A percentile compares a stretch with the other conserved stretches of the same genome.
Evolutionary conservation across 2,329 filamentous ascomycete species (phyloP).

Genomic region (Triangularia verruculosa): DNA sequence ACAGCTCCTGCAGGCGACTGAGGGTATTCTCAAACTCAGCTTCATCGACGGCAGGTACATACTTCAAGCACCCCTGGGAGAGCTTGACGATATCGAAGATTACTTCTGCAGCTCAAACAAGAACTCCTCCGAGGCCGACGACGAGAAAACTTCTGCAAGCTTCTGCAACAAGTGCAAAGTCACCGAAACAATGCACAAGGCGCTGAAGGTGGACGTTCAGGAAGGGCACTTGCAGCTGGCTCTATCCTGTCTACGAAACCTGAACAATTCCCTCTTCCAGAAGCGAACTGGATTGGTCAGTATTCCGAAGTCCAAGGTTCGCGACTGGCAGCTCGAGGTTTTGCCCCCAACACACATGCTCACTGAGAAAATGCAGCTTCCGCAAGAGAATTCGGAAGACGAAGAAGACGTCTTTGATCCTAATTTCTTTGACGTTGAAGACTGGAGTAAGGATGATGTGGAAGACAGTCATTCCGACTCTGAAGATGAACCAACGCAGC

Average conservation of each 20-base stretch:
- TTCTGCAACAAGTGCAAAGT: constrained; percentile 20
- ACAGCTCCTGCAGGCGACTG: constrained; percentile 20
- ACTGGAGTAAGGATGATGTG: neutral
- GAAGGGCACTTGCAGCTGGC: constrained; percentile 23
- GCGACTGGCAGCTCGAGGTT: neutral
- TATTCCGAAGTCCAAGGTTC: neutral
- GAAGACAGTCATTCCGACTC: neutral
- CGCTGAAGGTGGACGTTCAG: constrained; percentile 17
- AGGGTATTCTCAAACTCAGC: constrained; percentile 19
- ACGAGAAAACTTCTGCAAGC: neutral
- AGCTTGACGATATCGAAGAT: constrained; percentile 8
- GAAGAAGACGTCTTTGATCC: constrained; percentile 16
- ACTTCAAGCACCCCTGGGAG: constrained; percentile 2
- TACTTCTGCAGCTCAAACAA: constrained; percentile 17
- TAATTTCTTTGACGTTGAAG: neutral
- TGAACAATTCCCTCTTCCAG: constrained; percentile 26
- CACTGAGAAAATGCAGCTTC: neutral
- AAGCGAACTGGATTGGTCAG: constrained; percentile 10
- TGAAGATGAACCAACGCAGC: constrained; percentile 4
- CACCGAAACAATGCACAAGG: neutral
- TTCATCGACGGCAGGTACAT: constrained; percentile 4
- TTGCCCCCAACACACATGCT: neutral
- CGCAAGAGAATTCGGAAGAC: constrained; percentile 14
- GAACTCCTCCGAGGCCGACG: neutral
- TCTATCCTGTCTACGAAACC: constrained; percentile 22